Base-by-base conservation (phyloP, 306 rosid species). In the Trifolium repens region DNA sequence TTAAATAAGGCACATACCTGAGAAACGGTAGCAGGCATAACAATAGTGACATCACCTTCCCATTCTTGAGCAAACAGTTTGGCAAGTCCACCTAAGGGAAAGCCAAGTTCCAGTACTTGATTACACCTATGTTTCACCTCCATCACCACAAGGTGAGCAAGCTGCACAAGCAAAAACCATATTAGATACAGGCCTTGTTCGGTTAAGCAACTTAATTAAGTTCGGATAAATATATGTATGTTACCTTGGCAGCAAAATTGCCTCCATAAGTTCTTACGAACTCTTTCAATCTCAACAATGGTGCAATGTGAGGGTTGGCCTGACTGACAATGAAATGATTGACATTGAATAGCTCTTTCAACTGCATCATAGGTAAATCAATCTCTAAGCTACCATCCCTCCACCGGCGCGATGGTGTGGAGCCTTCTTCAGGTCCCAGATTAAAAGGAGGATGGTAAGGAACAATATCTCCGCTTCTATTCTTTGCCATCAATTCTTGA, bases 331-430 rank as follows among this genome's bases (percentile, higher is more conserved):
- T 96, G 82, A 96, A 92, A 72, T 92, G 98, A 78, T 96, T 96
- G 75, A 96, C 99, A 62, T 90, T 96, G 86, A 96, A 96, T 72
- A 96, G 84, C 80, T 96, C 96, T 79, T 96, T 96, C 73, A 96
- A 71, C 78, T 96, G 98, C 83, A 92, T 90, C 98, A 96, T 88
- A n/a, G 99, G 98, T 42, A 94, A 87, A 87, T 92, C 99, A 72
- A 94, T 89, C 93, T 94, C 99, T 78, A 94, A 70, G 90, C 99
- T 94, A 35, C 99, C 99, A 69, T 94, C 97, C 82, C 97, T 90
- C 99, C 99, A 92, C 10, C 97, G 89, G 17, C 97, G 97, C 2
- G 57, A 86, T 17, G 93, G 83, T 13, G 90, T 72, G 53, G 96
- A 86, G 27, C 96, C 93, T 52, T 87, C 93, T 86, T 94, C 93